phyloP scores from a whole-genome alignment of 1,139 yeast genomes.

The Scheffersomyces parashehatae region DNA sequence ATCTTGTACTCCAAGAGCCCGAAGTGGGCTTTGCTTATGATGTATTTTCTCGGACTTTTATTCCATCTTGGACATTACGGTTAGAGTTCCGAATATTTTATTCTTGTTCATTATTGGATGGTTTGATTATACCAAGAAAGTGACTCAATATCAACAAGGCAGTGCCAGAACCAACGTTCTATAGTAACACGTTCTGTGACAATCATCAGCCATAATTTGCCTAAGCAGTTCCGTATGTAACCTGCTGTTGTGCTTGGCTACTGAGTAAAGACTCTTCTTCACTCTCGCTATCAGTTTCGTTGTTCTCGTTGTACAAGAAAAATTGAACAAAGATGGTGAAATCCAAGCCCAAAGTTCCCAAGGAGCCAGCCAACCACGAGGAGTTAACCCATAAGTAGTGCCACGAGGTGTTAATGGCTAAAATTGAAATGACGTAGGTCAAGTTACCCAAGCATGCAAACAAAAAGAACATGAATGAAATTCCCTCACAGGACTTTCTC shows the following conservation, averaged over 20 bases:
- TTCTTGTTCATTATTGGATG: too few relatives aligned
- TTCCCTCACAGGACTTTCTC: conserved; percentile 90
- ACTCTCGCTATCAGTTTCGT: conserved; percentile 6
- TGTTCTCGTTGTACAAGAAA: conserved; percentile 63
- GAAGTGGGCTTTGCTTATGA: too few relatives aligned
- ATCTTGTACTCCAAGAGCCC: too few relatives aligned
- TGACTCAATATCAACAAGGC: too few relatives aligned
- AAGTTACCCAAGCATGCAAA: conserved; percentile 93
- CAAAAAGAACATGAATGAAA: conserved; percentile 84
- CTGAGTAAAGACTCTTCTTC: conserved; percentile 7
- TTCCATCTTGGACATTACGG: too few relatives aligned
- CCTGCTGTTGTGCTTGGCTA: neutral
- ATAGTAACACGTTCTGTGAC: neutral
- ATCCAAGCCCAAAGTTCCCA: conserved; percentile 85
- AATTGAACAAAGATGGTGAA: conserved; percentile 85
- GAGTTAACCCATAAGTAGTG: conserved; percentile 76
- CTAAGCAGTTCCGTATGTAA: neutral
- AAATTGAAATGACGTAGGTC: conserved; percentile 82
- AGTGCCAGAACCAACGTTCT: too few relatives aligned
- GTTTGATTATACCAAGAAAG: too few relatives aligned
- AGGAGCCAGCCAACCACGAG: conserved; percentile 90
- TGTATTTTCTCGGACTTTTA: too few relatives aligned
- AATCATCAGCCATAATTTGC: neutral
- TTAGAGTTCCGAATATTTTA: too few relatives aligned
- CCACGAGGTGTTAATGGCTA: conserved; percentile 71